These are phyloP conservation scores for Nemania sp. DNA, from an alignment of 2,329 filamentous ascomycete species.

Conservation along the genomic window DNA sequence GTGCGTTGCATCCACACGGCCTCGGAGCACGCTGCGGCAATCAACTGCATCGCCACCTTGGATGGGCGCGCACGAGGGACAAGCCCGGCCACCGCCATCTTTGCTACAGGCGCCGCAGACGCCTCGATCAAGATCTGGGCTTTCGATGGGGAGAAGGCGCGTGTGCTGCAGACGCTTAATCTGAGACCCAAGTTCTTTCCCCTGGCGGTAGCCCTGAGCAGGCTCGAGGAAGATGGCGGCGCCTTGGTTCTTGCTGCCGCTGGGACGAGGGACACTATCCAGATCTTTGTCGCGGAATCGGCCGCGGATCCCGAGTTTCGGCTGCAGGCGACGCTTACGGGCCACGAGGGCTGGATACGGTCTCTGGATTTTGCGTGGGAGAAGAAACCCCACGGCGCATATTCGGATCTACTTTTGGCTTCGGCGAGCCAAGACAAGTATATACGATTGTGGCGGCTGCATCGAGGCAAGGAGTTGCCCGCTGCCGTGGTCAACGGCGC, in stretches of 20 bases:
- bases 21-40: constrained; percentile 69
- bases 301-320: constrained; percentile 57
- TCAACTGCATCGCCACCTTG: constrained; percentile 68
- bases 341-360: constrained; percentile 94
- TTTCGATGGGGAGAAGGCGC: constrained; percentile 52
- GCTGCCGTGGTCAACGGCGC: constrained; percentile 55
- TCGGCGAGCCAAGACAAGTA: constrained; percentile 98
- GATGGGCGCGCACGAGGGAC: constrained; percentile 33
- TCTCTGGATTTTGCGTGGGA: constrained; percentile 79
- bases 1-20: constrained; percentile 57
- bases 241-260: constrained; percentile 76
- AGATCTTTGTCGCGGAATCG: constrained; percentile 69
- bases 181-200: constrained; percentile 82
- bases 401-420: constrained; percentile 76
- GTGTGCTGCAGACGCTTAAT: constrained; percentile 70
- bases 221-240: constrained; percentile 55
- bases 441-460: constrained; percentile 88
- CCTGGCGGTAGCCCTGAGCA: constrained; percentile 70
- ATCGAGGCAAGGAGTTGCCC: constrained; percentile 68
- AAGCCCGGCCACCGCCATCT: constrained; percentile 39
- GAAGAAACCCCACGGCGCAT: constrained; percentile 40
- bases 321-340: constrained; percentile 75
- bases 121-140: constrained; percentile 73
- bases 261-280: constrained; percentile 80
- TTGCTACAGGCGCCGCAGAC: constrained; percentile 83